These are phyloP conservation scores for Penstemon newberryi DNA, from an alignment of 257 asterid genomes.

Conservation along the genomic window DNA sequence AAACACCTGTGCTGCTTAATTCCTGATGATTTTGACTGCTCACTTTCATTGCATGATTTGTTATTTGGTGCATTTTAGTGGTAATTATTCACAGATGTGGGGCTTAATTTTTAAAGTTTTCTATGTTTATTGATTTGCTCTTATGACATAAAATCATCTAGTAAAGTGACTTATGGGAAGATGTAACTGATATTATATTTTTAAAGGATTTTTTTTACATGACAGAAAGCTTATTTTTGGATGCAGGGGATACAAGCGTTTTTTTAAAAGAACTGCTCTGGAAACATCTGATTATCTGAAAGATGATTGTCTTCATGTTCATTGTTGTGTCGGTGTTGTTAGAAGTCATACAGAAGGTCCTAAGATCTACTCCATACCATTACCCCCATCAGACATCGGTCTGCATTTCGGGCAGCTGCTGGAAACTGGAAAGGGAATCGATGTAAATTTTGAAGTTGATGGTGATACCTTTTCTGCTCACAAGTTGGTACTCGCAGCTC, in stretches of 20 bases:
- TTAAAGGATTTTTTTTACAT: not conserved
- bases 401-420: slow-evolving; percentile 81
- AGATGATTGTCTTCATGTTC: slow-evolving; percentile 89
- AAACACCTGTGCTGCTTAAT: too few relatives aligned
- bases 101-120: too few relatives aligned
- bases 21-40: too few relatives aligned
- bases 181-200: not conserved
- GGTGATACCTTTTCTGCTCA: slow-evolving; percentile 79
- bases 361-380: slow-evolving; percentile 67
- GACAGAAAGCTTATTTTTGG: slow-evolving; percentile 16
- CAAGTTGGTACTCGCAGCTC: slow-evolving; percentile 93
- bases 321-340: slow-evolving; percentile 91
- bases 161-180: not conserved
- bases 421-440: slow-evolving; percentile 73
- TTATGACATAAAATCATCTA: not conserved
- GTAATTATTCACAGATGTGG: too few relatives aligned
- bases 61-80: too few relatives aligned
- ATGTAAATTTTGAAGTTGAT: slow-evolving; percentile 67
- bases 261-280: slow-evolving; percentile 68
- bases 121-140: too few relatives aligned
- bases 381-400: slow-evolving; percentile 82
- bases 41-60: too few relatives aligned
- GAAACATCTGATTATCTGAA: slow-evolving; percentile 84
- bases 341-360: slow-evolving; percentile 82
- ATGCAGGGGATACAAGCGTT: slow-evolving; percentile 92